These are phyloP conservation scores for Schwanniomyces sp. DNA, from an alignment of 805 yeast genomes.

Conservation along the genomic window DNA sequence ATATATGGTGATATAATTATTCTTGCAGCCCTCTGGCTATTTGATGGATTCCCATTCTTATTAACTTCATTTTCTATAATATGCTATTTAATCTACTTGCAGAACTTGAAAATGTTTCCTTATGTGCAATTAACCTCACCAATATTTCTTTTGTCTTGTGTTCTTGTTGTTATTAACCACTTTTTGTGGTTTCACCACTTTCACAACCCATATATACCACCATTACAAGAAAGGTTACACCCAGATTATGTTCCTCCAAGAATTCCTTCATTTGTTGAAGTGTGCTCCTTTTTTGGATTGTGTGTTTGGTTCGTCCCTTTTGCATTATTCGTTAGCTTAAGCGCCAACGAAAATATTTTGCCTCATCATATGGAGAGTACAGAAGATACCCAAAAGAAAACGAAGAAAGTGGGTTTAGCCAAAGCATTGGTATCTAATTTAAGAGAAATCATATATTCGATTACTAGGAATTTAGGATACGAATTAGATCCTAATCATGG, in stretches of 20 bases:
- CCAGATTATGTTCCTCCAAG: slow-evolving; percentile 62
- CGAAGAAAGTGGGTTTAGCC: slow-evolving; percentile 56
- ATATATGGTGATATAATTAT: slow-evolving; percentile 61
- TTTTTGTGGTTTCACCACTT: slow-evolving; percentile 88
- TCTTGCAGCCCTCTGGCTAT: slow-evolving; percentile 56
- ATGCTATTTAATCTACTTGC: slow-evolving; percentile 72
- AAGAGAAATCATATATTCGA: slow-evolving; percentile 46
- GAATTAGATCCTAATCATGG: slow-evolving; percentile 62
- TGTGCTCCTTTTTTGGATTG: slow-evolving; percentile 92
- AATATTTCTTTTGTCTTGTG: slow-evolving; percentile 66
- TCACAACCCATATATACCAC: slow-evolving; percentile 69
- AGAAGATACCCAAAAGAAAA: slow-evolving; percentile 25
- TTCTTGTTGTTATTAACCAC: slow-evolving; percentile 76
- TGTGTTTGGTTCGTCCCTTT: slow-evolving; percentile 95
- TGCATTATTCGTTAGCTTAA: slow-evolving; percentile 83
- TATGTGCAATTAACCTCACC: slow-evolving; percentile 74
- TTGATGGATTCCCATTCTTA: slow-evolving; percentile 79
- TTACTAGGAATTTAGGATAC: slow-evolving; percentile 60
- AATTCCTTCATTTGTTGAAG: slow-evolving; percentile 81
- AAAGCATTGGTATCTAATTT: slow-evolving; percentile 59
- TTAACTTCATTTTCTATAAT: slow-evolving; percentile 65
- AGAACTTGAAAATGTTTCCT: slow-evolving; percentile 81
- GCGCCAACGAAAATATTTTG: slow-evolving; percentile 86
- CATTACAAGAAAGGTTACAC: slow-evolving; percentile 57
- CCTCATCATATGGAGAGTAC: slow-evolving; percentile 52